Conservation (phyloP, 306 rosid species). For the Quercus glauca region DNA sequence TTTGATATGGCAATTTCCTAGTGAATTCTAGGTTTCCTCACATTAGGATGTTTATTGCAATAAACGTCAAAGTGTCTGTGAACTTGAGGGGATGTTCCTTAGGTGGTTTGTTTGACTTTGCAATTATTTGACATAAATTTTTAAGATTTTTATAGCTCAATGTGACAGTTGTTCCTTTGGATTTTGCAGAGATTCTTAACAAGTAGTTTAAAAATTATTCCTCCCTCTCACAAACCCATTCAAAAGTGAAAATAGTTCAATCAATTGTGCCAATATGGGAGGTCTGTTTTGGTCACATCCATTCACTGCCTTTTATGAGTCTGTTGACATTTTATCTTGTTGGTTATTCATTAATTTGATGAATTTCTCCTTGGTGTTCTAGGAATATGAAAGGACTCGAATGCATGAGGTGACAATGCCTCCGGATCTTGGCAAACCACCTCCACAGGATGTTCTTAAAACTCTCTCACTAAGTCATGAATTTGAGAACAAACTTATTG, state of each 20-base stretch:
- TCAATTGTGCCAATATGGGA: no score
- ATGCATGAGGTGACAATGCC: constrained; percentile 40
- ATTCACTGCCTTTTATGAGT: constrained; percentile 9
- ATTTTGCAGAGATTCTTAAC: constrained; percentile 61
- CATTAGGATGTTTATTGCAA: constrained; percentile 32
- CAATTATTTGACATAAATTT: not conserved
- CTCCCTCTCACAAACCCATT: constrained; percentile 75
- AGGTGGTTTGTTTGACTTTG: constrained; percentile 60
- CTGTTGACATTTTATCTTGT: constrained; percentile 10
- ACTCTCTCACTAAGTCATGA: constrained; percentile 54
- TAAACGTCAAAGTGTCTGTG: constrained; percentile 75
- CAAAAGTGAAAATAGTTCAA: constrained; percentile 60
- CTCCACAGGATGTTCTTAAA: constrained; percentile 63
- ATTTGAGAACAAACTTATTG: constrained; percentile 41
- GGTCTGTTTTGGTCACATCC: constrained; percentile 29
- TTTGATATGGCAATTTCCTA: constrained; percentile 62
- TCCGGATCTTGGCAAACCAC: constrained; percentile 70
- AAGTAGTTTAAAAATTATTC: constrained; percentile 69
- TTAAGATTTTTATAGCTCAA: not conserved
- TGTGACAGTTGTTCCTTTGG: not conserved
- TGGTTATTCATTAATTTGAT: constrained; percentile 21
- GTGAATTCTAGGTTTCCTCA: constrained; percentile 39
- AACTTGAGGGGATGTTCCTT: constrained; percentile 83
- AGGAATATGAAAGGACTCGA: constrained; percentile 75
- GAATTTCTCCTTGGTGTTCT: constrained; percentile 26